These are phyloP conservation scores for Hypoxylon fragiforme DNA, from an alignment of 495 filamentous ascomycete species.

Conservation along the genomic window DNA sequence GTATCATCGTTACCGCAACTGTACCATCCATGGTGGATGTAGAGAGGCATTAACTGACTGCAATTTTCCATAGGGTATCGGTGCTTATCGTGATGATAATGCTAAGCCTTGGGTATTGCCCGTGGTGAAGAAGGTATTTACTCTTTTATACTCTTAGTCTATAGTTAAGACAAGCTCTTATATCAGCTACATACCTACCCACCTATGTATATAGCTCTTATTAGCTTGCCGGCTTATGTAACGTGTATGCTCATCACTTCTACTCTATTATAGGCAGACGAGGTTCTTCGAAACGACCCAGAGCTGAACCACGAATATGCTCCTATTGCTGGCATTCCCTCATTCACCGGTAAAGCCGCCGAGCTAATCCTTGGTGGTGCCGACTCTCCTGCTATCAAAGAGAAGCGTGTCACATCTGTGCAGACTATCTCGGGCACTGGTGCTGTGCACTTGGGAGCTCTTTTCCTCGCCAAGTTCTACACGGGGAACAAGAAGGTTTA, in stretches of 20 bases:
- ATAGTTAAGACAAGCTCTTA: conserved; percentile 2
- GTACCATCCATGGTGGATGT: not conserved
- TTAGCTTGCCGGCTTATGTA: conserved; percentile 7
- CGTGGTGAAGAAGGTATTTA: conserved; percentile 89
- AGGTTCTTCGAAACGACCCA: conserved; percentile 82
- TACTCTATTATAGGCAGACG: conserved; percentile 70
- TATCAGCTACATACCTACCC: not conserved
- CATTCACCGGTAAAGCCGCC: conserved; percentile 85
- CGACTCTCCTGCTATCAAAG: conserved; percentile 76
- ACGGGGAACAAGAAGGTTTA: conserved; percentile 72
- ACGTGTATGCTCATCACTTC: conserved; percentile 26
- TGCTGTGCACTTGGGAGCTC: conserved; percentile 82
- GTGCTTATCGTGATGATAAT: conserved; percentile 92
- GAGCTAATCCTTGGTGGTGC: conserved; percentile 78
- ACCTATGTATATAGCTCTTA: too few species aligned
- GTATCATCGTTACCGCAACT: conserved; percentile 8
- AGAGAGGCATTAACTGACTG: conserved; percentile 11
- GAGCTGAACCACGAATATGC: conserved; percentile 97
- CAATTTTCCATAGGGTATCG: conserved; percentile 65
- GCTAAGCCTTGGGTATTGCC: conserved; percentile 98
- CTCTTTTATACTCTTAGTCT: conserved; percentile 13
- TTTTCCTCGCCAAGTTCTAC: conserved; percentile 83
- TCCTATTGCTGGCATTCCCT: conserved; percentile 85
- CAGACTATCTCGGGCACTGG: conserved; percentile 94
- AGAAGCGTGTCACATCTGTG: conserved; percentile 74